Evolutionary conservation across 768 basidiomycete species (phyloP), one percentile per base, ranked within the genome.

Genomic region (Cyathus striatus): DNA sequence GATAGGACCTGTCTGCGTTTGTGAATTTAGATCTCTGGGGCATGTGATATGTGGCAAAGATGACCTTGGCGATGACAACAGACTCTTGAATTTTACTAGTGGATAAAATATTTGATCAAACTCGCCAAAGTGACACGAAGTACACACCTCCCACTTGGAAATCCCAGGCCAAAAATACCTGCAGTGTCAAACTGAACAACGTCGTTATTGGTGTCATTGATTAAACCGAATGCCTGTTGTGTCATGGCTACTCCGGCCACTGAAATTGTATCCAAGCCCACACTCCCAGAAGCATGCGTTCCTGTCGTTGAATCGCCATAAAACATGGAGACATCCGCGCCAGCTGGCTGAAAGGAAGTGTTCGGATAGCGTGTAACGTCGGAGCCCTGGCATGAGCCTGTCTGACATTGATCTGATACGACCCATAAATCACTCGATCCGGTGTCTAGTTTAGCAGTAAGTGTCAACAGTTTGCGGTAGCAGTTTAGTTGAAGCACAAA

Each of bases 351-450:
- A 44, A 78, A 68, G 5, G 55, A 55, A 14, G 59, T 38, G 5
- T 60, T 54, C 4, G 75, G 66, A 47, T 79, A 79, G 5, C 73
- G 62, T 3, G 72, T 50, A 4, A 70, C 58, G 10, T 49, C 54
- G 2, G 59, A 47, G 17, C 58, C 52, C 26, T 56, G 55, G 56
- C 79, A 82, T 2, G 65, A 50, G 6, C 61, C 61, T 5, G 50
- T 46, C 3, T 53, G 52, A 53, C 80, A 85, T 3, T 60, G 55
- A 40, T 75, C 67, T 0, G 81, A 78, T 18, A 80, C 59, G 4
- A 83, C 70, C 84, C 84, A 86, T 6, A 86, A 59, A 50, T 86
- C 83, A 25, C 80, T 77, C 3, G 84, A 86, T 17, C 84, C 84
- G 2, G 84, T 84, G 51, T 86, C 83, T 83, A 39, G 10, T 10